phyloP scores from a whole-genome alignment of 2,329 filamentous ascomycete species.

The Talaromyces sp. region DNA sequence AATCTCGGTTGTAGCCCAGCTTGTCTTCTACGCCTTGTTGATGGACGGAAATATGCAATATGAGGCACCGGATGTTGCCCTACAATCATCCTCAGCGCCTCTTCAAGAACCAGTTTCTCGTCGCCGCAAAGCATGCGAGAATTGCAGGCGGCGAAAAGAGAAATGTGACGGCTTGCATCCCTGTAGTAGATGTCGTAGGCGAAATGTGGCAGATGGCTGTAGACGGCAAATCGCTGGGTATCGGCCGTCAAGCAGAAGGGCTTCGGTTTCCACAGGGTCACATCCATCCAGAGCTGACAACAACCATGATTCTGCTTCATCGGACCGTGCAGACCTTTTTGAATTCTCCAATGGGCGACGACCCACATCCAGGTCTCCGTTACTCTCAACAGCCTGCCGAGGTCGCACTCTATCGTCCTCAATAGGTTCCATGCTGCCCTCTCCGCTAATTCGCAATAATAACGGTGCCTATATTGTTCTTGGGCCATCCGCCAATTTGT shows the following conservation, averaged over 20 bases:
- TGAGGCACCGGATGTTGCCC: neutral
- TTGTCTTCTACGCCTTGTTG: neutral
- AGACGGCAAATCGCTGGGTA: neutral
- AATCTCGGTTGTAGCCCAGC: neutral
- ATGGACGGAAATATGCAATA: neutral
- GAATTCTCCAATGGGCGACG: neutral
- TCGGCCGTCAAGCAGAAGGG: neutral
- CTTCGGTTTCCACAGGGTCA: neutral
- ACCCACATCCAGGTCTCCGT: neutral
- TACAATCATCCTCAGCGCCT: too few species aligned
- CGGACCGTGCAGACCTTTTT: neutral
- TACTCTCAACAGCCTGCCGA: neutral
- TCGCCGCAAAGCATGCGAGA: neutral
- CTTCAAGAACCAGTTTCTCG: neutral
- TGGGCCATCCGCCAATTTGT: neutral
- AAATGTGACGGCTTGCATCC: conserved; percentile 52
- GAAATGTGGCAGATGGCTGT: neutral
- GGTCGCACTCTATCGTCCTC: neutral
- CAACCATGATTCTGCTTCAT: neutral
- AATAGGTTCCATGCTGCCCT: neutral
- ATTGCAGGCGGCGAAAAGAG: conserved; percentile 48
- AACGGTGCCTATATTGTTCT: neutral
- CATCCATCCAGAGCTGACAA: neutral
- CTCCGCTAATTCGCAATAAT: neutral
- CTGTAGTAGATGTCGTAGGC: conserved; percentile 27